These are phyloP conservation scores for Nidularia pulvinata DNA, from an alignment of 768 basidiomycete genomes.

Conservation along the genomic window DNA sequence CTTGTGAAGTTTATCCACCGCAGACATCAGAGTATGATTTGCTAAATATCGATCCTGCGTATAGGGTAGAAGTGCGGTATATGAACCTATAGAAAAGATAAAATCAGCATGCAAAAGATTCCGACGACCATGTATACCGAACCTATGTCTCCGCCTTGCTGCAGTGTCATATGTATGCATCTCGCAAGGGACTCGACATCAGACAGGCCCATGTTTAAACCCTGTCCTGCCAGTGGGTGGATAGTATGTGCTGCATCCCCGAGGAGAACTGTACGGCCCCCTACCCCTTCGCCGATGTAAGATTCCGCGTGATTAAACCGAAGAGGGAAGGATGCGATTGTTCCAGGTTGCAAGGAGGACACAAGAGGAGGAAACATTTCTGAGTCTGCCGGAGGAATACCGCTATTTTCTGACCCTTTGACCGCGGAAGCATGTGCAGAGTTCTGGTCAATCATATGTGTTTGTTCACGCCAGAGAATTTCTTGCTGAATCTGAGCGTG, in stretches of 20 bases:
- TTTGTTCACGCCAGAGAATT: conserved; percentile 70
- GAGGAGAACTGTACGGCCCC: conserved; percentile 79
- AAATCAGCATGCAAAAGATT: too few relatives aligned
- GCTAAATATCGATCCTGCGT: conserved; percentile 78
- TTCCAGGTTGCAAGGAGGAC: conserved; percentile 63
- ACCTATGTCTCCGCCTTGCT: conserved; percentile 84
- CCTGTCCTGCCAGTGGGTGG: conserved; percentile 96
- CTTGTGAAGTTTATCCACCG: conserved; percentile 89
- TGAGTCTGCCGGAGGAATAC: conserved; percentile 59
- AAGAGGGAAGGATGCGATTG: conserved; percentile 89
- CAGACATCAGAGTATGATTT: conserved; percentile 86
- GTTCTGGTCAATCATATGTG: conserved; percentile 62
- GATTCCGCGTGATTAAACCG: conserved; percentile 83
- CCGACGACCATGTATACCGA: background rate
- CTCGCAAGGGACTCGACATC: conserved; percentile 77
- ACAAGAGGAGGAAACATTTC: conserved; percentile 77
- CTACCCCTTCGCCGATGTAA: conserved; percentile 75
- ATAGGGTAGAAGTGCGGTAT: conserved; percentile 76
- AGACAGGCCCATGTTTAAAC: conserved; percentile 90
- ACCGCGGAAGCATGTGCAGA: conserved; percentile 63
- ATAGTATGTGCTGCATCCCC: conserved; percentile 97
- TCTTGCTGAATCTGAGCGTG: conserved; percentile 54
- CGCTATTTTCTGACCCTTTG: conserved; percentile 23
- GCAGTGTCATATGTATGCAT: conserved; percentile 57
- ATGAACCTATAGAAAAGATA: conserved; percentile 49